Base-by-base conservation (phyloP, 805 yeast species). In the Candida ficus region DNA sequence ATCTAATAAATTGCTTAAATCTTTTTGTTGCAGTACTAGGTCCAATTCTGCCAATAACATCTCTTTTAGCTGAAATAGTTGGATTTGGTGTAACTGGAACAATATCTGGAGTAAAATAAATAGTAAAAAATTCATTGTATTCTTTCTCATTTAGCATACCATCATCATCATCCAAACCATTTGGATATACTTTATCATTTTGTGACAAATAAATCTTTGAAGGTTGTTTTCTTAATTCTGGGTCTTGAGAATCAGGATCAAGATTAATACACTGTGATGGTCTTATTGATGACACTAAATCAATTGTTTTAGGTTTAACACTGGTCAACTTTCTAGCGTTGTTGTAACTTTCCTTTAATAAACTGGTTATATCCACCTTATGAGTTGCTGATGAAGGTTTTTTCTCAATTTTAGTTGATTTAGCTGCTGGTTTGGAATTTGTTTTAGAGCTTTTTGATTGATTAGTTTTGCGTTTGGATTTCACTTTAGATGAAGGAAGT, bases 91-190 rank as follows among this genome's bases (percentile, higher is more conserved):
- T 21, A 4, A 50, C 44, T 4, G 38, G 18, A 12, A 16, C 22
- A 8, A 50, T 41, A 7, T 33, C 41, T 4, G 36, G 32, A 8
- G 46, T 38, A 20, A 37, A 43, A 29, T 42, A 45, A 11, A 33
- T 41, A 10, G 50, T 41, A 28, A 51, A 42, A 33, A 54, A 54
- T n/a, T 44, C 44, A 4, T 35, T 40, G 6, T 37, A 31, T 21
- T 54, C 58, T 5, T 33, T 18, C 2, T 27, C 43, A 2, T 41
- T 46, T 9, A 56, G 35, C 22, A 47, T 48, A 1, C 60, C 60
- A n/a, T 50, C 54, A 5, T 29, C 29, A 2, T 33, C 38, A 4
- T 25, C 34, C 26, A 53, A 46, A 0, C 35, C 29, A 8, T 16
- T 33, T 1, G 41, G 25, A 5, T 38, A 44, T 11, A 52, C 5